Evolutionary conservation across 805 yeast genomes (phyloP).

Genomic region (Groenewaldozyma salmanticensis): DNA sequence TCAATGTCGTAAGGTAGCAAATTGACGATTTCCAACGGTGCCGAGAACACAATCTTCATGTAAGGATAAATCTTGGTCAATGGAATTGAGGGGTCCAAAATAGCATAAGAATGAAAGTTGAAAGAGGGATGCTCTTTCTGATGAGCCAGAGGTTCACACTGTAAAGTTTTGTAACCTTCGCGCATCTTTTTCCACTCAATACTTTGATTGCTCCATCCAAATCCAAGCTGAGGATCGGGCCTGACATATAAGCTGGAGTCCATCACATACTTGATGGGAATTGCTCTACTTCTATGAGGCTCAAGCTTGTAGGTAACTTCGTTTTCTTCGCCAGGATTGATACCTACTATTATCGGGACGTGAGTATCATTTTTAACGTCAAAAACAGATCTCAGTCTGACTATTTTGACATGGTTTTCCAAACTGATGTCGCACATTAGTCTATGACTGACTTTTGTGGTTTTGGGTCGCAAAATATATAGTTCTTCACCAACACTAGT

Average conservation of each 20-base stretch:
- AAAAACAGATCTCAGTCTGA: constrained; percentile 70
- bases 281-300: constrained; percentile 50
- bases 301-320: constrained; percentile 28
- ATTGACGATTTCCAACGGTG: constrained; percentile 82
- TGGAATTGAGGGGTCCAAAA: constrained; percentile 56
- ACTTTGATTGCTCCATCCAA: constrained; percentile 56
- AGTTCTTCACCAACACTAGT: constrained; percentile 78
- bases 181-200: constrained; percentile 58
- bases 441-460: constrained; percentile 58
- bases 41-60: constrained; percentile 62
- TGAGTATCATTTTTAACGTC: constrained; percentile 59
- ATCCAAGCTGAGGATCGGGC: constrained; percentile 50
- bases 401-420: constrained; percentile 66
- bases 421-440: constrained; percentile 61
- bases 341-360: constrained; percentile 40
- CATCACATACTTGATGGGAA: constrained; percentile 68
- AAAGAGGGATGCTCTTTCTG: constrained; percentile 32
- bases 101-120: constrained; percentile 66
- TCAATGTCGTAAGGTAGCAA: constrained; percentile 72
- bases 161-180: constrained; percentile 41
- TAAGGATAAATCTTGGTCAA: constrained; percentile 74
- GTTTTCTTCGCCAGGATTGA: constrained; percentile 28
- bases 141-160: constrained; percentile 41
- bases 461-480: constrained; percentile 54
- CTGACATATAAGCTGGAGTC: constrained; percentile 45